Evolutionary conservation across 345 rosid species (phyloP).

Genomic region (Limnanthes douglasii): DNA sequence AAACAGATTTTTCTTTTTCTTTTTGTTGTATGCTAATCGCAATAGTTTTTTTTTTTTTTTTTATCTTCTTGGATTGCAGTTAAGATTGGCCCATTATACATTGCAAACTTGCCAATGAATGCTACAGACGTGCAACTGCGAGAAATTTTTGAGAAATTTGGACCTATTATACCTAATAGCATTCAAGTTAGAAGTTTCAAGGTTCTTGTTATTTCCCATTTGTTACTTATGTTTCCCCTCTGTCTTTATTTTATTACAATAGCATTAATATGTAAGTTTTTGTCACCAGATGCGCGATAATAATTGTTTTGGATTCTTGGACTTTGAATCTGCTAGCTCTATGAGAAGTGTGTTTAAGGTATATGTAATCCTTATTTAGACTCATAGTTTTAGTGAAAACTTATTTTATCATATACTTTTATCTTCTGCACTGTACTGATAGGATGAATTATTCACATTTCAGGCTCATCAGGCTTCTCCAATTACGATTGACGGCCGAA

Average conservation of each 20-base stretch:
- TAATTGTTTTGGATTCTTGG: constrained; percentile 76
- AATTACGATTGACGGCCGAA: constrained; percentile 38
- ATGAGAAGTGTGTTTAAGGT: constrained; percentile 58
- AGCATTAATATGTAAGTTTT: background rate
- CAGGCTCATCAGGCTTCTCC: constrained; percentile 32
- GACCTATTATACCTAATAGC: constrained; percentile 10
- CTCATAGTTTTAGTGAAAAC: background rate
- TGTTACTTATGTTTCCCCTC: background rate
- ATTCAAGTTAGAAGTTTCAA: constrained; percentile 21
- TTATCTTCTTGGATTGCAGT: constrained; percentile 1
- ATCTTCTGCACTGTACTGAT: constrained; percentile 1
- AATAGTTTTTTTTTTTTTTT: background rate
- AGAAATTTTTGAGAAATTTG: constrained; percentile 16
- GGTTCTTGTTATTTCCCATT: no score
- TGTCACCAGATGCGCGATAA: constrained; percentile 18
- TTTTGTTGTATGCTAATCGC: background rate
- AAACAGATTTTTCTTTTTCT: no score
- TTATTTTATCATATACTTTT: background rate
- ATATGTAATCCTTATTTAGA: background rate
- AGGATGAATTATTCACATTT: no score
- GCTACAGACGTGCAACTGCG: constrained; percentile 14
- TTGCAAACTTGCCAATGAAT: constrained; percentile 23
- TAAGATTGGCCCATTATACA: constrained; percentile 9
- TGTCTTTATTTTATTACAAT: background rate
- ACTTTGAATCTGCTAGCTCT: constrained; percentile 51